Conservation (phyloP, 768 basidiomycete species). For the Boletus fagicola region DNA sequence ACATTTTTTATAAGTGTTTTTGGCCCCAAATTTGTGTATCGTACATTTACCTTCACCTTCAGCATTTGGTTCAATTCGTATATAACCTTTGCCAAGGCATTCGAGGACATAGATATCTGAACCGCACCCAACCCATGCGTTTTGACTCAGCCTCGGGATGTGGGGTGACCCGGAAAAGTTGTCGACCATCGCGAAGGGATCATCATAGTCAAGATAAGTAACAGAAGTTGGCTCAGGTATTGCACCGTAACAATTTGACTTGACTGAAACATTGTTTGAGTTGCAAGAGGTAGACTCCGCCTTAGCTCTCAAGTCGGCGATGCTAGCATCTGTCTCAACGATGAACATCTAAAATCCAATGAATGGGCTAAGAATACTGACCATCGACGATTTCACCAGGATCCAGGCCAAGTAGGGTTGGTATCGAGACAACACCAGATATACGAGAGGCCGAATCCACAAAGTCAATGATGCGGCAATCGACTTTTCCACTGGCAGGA, state of each 20-base stretch:
- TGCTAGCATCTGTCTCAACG: constrained; percentile 46
- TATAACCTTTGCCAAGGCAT: constrained; percentile 64
- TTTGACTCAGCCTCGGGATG: constrained; percentile 49
- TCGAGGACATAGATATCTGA: constrained; percentile 69
- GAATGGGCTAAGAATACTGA: constrained; percentile 25
- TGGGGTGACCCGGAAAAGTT: constrained; percentile 53
- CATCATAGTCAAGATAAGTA: constrained; percentile 72
- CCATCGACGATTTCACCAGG: constrained; percentile 64
- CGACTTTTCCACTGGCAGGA: constrained; percentile 71
- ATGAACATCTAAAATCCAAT: not conserved
- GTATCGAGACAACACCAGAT: constrained; percentile 69
- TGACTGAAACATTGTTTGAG: not conserved
- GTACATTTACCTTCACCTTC: constrained; percentile 35
- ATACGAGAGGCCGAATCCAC: constrained; percentile 74
- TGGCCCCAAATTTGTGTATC: not conserved
- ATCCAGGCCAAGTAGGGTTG: constrained; percentile 83
- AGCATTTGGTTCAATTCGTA: constrained; percentile 55
- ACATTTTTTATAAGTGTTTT: constrained; percentile 16
- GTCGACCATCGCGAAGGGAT: constrained; percentile 63
- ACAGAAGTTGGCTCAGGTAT: constrained; percentile 60
- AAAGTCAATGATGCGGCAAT: constrained; percentile 90
- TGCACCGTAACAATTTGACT: constrained; percentile 27
- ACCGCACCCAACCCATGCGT: constrained; percentile 83
- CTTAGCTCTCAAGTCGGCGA: constrained; percentile 46
- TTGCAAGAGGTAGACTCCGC: constrained; percentile 25